A percentile compares a stretch with the other conserved stretches of the same genome.
Conservation (phyloP, 1,139 yeast genomes). For the Magnusiomyces suaveolens region DNA sequence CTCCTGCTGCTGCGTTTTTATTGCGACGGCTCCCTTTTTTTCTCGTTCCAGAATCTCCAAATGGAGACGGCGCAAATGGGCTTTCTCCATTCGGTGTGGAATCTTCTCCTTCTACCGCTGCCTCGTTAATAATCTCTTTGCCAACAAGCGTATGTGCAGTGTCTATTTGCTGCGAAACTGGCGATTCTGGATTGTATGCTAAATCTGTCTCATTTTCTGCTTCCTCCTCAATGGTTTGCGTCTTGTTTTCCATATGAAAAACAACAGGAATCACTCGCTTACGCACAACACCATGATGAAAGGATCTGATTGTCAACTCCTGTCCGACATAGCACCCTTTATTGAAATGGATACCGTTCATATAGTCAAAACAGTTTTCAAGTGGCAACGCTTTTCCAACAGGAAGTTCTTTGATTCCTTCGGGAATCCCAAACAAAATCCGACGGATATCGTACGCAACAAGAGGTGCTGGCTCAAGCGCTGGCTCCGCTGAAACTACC, state of each 20-base stretch:
- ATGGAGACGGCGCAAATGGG: slow-evolving; percentile 17
- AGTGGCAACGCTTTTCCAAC: slow-evolving; percentile 59
- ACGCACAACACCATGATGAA: slow-evolving; percentile 70
- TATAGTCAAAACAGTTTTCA: slow-evolving; percentile 73
- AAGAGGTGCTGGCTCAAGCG: slow-evolving; percentile 18
- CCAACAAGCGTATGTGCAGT: slow-evolving; percentile 11
- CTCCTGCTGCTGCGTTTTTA: slow-evolving; percentile 35
- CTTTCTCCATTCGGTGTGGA: not conserved
- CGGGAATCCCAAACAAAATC: slow-evolving; percentile 55
- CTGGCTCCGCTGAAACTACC: slow-evolving; percentile 16
- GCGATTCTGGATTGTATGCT: slow-evolving; percentile 18
- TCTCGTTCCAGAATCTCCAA: slow-evolving; percentile 25
- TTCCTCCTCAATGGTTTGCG: slow-evolving; percentile 15
- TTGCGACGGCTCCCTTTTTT: not conserved
- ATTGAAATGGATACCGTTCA: slow-evolving; percentile 72
- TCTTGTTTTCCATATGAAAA: slow-evolving; percentile 29
- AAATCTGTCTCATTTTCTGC: slow-evolving; percentile 23
- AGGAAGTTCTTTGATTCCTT: slow-evolving; percentile 40
- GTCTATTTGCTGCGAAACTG: slow-evolving; percentile 10
- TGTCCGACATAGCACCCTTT: slow-evolving; percentile 97
- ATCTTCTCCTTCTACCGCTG: slow-evolving; percentile 4
- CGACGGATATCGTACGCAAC: slow-evolving; percentile 41
- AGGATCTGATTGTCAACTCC: slow-evolving; percentile 83
- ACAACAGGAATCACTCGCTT: slow-evolving; percentile 73
- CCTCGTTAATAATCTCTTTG: slow-evolving; percentile 9